Conservation (phyloP, 2,329 filamentous ascomycete species). For the Neoarthrinium moseri region DNA sequence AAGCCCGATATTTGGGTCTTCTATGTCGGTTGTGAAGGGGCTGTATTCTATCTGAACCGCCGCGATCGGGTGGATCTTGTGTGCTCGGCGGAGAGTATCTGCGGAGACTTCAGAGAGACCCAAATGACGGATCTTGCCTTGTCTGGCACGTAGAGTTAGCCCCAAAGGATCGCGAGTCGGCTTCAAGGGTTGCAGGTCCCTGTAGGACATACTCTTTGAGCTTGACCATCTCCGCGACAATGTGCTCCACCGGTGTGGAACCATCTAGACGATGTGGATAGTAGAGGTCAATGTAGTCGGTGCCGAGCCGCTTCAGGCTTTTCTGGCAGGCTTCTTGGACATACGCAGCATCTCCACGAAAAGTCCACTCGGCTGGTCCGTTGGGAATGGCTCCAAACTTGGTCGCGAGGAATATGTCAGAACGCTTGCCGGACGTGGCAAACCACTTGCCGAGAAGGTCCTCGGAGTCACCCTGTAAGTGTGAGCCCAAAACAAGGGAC, state of each 20-base stretch:
- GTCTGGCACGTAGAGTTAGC: constrained; percentile 16
- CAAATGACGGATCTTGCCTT: constrained; percentile 57
- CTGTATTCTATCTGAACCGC: constrained; percentile 55
- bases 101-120: constrained; percentile 55
- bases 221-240: constrained; percentile 46
- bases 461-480: constrained; percentile 26
- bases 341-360: too few species aligned
- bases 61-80: constrained; percentile 45
- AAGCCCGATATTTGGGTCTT: constrained; percentile 40
- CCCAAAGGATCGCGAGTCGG: too few species aligned
- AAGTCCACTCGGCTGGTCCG: too few species aligned
- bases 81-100: constrained; percentile 58
- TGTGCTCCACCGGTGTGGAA: constrained; percentile 43
- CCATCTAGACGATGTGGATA: constrained; percentile 51
- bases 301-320: constrained; percentile 42
- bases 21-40: constrained; percentile 47
- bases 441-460: constrained; percentile 38
- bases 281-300: constrained; percentile 54
- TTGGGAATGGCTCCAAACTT: too few species aligned
- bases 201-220: constrained; percentile 36
- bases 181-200: too few species aligned
- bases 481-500: too few species aligned
- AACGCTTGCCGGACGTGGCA: constrained; percentile 36
- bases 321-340: constrained; percentile 36
- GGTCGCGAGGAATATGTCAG: constrained; percentile 45